Conservation (phyloP, 1,284 basidiomycete genomes). For the Apiotrichum sp. region DNA sequence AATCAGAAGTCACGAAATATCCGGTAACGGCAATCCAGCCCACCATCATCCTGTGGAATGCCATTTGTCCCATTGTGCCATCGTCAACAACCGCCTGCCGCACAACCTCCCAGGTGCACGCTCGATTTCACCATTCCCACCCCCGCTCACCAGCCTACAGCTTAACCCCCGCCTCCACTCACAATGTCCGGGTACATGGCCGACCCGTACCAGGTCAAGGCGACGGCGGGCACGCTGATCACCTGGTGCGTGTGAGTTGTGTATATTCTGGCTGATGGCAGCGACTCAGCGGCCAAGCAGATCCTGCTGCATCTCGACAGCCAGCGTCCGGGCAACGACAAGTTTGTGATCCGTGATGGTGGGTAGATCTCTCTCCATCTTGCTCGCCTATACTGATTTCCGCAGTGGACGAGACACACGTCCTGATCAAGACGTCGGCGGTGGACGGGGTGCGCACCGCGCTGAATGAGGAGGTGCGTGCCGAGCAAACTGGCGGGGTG, state of each 20-base stretch:
- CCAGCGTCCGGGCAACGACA: conserved; percentile 26
- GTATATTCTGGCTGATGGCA: conserved; percentile 7
- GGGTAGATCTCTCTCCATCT: conserved; percentile 7
- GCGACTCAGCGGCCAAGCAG: conserved; percentile 44
- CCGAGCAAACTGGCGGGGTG: background rate
- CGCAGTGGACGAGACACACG: conserved; percentile 37
- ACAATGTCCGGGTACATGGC: conserved; percentile 2
- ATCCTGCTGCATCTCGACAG: conserved; percentile 40
- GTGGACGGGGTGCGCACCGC: conserved; percentile 34
- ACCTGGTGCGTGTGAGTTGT: conserved; percentile 8
- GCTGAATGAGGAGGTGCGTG: conserved; percentile 36
- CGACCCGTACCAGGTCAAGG: conserved; percentile 20
- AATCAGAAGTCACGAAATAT: too few species aligned
- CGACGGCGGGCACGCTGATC: conserved; percentile 15
- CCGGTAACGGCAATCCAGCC: too few species aligned
- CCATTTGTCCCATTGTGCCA: too few species aligned
- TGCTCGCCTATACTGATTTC: conserved; percentile 1
- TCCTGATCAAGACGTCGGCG: conserved; percentile 33
- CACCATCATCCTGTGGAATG: too few species aligned
- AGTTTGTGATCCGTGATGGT: conserved; percentile 39
- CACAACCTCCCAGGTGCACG: too few species aligned
- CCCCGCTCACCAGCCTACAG: background rate
- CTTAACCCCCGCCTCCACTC: background rate
- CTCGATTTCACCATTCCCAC: too few species aligned
- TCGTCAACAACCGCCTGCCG: too few species aligned